Conservation (phyloP, 108 stramenopile genomes). For the Nitzschia putrida region DNA sequence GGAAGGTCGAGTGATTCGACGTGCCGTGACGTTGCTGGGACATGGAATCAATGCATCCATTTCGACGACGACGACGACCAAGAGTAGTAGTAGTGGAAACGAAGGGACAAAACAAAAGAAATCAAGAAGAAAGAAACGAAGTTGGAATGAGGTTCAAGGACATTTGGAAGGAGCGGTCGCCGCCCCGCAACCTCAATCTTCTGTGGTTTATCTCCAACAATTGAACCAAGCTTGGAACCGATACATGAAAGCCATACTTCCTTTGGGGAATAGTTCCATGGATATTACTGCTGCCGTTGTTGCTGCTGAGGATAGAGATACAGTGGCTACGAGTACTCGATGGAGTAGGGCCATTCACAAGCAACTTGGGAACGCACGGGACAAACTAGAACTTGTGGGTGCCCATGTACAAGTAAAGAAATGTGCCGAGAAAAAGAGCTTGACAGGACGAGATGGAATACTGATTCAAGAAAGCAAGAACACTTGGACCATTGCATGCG, state of each 20-base stretch:
- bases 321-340: neutral
- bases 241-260: neutral
- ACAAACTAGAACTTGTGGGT: constrained; percentile 25
- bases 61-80: neutral
- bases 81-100: neutral
- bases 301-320: neutral
- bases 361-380: neutral
- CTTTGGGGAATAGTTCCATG: neutral
- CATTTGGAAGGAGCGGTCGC: neutral
- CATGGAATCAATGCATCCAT: constrained; percentile 31
- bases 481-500: constrained; percentile 21
- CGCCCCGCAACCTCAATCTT: neutral
- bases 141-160: constrained; percentile 20
- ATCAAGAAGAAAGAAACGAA: constrained; percentile 7
- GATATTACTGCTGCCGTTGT: neutral
- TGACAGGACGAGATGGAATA: constrained; percentile 25
- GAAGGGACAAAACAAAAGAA: neutral
- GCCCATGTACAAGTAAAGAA: constrained; percentile 26
- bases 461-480: constrained; percentile 35
- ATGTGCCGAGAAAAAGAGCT: constrained; percentile 17
- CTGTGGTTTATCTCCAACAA: constrained; percentile 7
- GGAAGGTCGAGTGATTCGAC: constrained; percentile 35
- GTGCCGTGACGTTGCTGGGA: constrained; percentile 39
- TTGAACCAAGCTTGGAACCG: constrained; percentile 35
- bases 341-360: neutral